Conservation (phyloP, 805 yeast species). For the Citeromyces matritensis region DNA sequence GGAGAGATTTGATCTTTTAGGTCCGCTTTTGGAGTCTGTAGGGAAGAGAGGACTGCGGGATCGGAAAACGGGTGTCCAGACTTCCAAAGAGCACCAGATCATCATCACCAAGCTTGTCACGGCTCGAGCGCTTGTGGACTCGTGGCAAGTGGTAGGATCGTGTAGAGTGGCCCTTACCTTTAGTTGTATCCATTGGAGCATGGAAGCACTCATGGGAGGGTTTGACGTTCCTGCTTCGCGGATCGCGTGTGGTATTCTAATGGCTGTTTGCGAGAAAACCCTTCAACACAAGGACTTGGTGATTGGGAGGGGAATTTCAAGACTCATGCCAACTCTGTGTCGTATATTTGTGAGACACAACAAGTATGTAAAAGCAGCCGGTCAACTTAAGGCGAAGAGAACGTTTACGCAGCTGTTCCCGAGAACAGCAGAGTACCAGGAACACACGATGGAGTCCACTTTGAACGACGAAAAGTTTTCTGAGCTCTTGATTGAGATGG, state of each 20-base stretch:
- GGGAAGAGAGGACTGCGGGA: slow-evolving; percentile 42
- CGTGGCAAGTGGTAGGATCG: slow-evolving; percentile 16
- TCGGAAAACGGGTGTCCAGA: slow-evolving; percentile 11
- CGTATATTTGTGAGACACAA: slow-evolving; percentile 34
- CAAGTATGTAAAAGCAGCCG: slow-evolving; percentile 28
- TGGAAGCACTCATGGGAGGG: slow-evolving; percentile 38
- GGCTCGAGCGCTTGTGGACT: slow-evolving; percentile 35
- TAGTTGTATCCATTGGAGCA: slow-evolving; percentile 35
- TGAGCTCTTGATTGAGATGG: slow-evolving; percentile 58
- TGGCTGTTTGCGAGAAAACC: slow-evolving; percentile 24
- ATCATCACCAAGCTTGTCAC: slow-evolving; percentile 45
- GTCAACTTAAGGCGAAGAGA: slow-evolving; percentile 40
- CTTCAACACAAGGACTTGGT: slow-evolving; percentile 6
- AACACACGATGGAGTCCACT: slow-evolving; percentile 55
- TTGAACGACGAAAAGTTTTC: slow-evolving; percentile 55
- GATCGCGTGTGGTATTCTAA: slow-evolving; percentile 43
- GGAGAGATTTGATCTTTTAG: slow-evolving; percentile 23
- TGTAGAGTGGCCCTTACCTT: slow-evolving; percentile 24
- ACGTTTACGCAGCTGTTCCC: slow-evolving; percentile 62
- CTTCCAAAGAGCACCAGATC: slow-evolving; percentile 36
- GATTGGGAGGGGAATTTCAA: slow-evolving; percentile 16
- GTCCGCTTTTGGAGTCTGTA: slow-evolving; percentile 32
- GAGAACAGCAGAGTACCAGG: slow-evolving; percentile 44
- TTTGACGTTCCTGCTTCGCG: slow-evolving; percentile 45
- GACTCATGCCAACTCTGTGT: slow-evolving; percentile 35